A percentile compares a stretch with the other conserved stretches of the same genome.
phyloP scores from a whole-genome alignment of 2,329 filamentous ascomycete species.

The Claviceps pusilla region DNA sequence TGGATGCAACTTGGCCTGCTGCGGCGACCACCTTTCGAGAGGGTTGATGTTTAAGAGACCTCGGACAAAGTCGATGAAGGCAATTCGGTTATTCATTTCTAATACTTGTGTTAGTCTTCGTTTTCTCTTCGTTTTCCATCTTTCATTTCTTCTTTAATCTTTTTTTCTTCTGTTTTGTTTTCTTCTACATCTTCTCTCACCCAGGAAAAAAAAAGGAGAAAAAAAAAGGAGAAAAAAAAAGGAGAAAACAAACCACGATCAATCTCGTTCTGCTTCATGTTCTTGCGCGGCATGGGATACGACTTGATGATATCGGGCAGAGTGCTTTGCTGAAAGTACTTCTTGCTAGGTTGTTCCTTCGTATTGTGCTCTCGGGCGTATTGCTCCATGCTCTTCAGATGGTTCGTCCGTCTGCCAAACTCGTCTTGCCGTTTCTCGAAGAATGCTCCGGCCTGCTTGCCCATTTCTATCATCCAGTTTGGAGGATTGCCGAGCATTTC shows the following conservation, averaged over 20 bases:
- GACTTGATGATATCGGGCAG: conserved; percentile 94
- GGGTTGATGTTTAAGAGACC: conserved; percentile 89
- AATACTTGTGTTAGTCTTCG: conserved; percentile 7
- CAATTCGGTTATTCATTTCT: conserved; percentile 98
- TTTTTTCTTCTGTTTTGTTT: not conserved
- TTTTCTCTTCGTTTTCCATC: not conserved
- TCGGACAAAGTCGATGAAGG: conserved; percentile 95
- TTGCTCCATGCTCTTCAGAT: conserved; percentile 93
- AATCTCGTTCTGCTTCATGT: conserved; percentile 95
- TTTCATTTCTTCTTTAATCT: not conserved
- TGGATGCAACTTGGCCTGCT: conserved; percentile 91
- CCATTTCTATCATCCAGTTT: conserved; percentile 98
- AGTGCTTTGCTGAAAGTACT: conserved; percentile 92
- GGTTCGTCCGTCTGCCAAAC: conserved; percentile 78
- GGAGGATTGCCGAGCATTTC: conserved; percentile 96
- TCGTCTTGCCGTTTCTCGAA: conserved; percentile 89
- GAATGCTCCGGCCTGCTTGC: conserved; percentile 93
- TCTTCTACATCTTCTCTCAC: too few relatives aligned
- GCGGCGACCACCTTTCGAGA: conserved; percentile 90
- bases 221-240: too few relatives aligned
- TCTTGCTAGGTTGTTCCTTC: conserved; percentile 98
- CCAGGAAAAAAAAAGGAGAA: too few relatives aligned
- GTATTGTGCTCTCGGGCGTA: conserved; percentile 90
- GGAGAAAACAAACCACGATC: conserved; percentile 57
- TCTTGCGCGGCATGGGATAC: conserved; percentile 96